Conservation (phyloP, 768 basidiomycete species). For the Lactarius hatsudake region DNA sequence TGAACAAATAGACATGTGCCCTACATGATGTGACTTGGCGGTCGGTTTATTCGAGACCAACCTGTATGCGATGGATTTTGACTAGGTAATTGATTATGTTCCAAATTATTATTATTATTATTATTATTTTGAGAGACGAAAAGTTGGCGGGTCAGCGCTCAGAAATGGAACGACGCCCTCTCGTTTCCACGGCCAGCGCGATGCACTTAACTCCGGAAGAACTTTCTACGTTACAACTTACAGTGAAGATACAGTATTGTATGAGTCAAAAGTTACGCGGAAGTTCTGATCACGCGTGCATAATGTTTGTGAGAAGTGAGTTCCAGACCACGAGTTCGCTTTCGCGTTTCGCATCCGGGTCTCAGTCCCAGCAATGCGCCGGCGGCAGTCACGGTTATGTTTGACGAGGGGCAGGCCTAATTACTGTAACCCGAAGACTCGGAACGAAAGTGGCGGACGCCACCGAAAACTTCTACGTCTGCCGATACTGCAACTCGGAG, state of each 20-base stretch:
- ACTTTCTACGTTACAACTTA: neutral
- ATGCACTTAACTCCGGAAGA: neutral
- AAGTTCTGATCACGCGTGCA: neutral
- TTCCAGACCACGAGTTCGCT: neutral
- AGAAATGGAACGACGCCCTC: neutral
- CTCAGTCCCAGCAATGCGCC: neutral
- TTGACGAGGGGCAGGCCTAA: neutral
- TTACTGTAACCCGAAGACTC: neutral
- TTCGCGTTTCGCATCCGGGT: neutral
- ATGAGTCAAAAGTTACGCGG: neutral
- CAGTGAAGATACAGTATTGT: neutral
- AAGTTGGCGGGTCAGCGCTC: neutral
- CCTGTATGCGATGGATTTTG: neutral
- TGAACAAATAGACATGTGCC: neutral
- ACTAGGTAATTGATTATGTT: neutral
- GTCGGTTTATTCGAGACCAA: neutral
- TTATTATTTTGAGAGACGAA: neutral
- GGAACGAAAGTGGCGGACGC: neutral
- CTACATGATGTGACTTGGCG: neutral
- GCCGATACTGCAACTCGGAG: no score
- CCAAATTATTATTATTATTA: neutral
- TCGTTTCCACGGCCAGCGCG: neutral
- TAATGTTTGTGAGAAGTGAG: neutral
- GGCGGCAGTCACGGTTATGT: neutral
- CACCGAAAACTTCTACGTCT: no score